These are phyloP conservation scores for Poa annua DNA, from an alignment of 176 grass and related monocot species.

Conservation along the genomic window DNA sequence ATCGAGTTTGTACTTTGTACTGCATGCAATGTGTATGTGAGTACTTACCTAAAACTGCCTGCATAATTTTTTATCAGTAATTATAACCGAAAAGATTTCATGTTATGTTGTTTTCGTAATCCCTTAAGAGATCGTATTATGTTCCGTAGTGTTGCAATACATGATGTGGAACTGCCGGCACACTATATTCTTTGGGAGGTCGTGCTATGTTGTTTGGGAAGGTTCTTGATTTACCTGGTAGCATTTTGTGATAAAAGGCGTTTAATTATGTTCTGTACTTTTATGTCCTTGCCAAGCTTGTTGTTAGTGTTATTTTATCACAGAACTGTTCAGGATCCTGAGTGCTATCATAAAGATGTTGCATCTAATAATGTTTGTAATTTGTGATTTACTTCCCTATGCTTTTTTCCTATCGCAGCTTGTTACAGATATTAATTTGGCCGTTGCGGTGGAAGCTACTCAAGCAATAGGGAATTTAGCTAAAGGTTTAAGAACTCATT, in stretches of 20 bases:
- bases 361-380: constrained; percentile 10
- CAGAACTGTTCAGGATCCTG: constrained; percentile 11
- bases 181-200: neutral
- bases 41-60: neutral
- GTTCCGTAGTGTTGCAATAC: neutral
- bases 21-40: neutral
- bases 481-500: constrained; percentile 86
- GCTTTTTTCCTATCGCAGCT: constrained; percentile 59
- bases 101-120: neutral
- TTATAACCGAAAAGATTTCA: neutral
- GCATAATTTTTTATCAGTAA: neutral
- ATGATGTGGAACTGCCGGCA: neutral
- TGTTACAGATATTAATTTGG: constrained; percentile 93
- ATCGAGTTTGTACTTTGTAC: neutral
- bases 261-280: constrained; percentile 20
- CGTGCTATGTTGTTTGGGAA: constrained; percentile 10
- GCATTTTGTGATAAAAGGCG: neutral
- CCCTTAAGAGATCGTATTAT: neutral
- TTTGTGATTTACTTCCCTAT: constrained; percentile 15
- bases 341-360: constrained; percentile 6
- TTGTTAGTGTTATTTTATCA: constrained; percentile 20
- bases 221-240: neutral
- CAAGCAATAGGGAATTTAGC: constrained; percentile 95
- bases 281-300: constrained; percentile 14
- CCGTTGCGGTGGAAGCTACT: constrained; percentile 90